Percentiles rank a stretch among this genome's conserved stretches.
These are phyloP conservation scores for Corylus heterophylla DNA, from an alignment of 306 rosid species.

Conservation along the genomic window DNA sequence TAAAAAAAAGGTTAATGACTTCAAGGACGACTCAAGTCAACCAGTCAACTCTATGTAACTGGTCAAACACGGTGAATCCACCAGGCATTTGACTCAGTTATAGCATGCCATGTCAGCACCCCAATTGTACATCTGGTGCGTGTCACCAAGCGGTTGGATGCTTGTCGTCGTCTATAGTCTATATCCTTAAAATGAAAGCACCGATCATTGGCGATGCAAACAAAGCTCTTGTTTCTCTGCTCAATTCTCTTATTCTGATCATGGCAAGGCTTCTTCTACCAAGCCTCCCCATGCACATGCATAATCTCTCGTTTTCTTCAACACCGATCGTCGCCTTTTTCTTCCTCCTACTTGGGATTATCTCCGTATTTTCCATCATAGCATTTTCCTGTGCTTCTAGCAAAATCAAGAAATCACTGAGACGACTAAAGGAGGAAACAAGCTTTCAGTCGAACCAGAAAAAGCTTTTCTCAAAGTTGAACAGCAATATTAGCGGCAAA, in stretches of 20 bases:
- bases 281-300: not conserved
- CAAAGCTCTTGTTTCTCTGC: not conserved
- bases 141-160: not conserved
- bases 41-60: conserved; percentile 23
- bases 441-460: conserved; percentile 6
- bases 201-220: not conserved
- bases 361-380: conserved; percentile 31
- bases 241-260: not conserved
- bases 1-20: not conserved
- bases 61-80: conserved; percentile 8
- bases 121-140: not conserved
- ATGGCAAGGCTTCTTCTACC: conserved; percentile 43
- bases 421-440: conserved; percentile 3
- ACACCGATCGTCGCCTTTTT: conserved; percentile 13
- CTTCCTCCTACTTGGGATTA: conserved; percentile 10
- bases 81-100: not conserved
- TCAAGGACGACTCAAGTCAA: conserved; percentile 30
- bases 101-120: not conserved
- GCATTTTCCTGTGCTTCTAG: conserved; percentile 41
- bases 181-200: not conserved
- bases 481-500: conserved; percentile 34
- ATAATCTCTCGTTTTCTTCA: conserved; percentile 25
- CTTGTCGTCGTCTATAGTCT: too few species aligned
- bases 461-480: conserved; percentile 38
- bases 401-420: conserved; percentile 31